Conservation (phyloP, 1,284 basidiomycete genomes). For the Ceratobasidium sp. region DNA sequence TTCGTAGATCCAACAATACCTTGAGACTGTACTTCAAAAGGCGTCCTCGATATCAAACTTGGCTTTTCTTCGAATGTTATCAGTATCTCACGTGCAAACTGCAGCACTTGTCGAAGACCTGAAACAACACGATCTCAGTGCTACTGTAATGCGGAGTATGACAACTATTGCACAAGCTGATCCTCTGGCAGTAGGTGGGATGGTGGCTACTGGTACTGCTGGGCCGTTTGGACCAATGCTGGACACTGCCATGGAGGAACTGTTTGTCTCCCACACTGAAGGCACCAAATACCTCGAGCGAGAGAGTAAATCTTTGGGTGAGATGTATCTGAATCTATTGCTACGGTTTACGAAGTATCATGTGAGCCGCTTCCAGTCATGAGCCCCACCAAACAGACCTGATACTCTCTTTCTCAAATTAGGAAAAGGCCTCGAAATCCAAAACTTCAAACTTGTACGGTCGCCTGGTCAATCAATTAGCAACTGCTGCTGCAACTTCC, state of each 20-base stretch:
- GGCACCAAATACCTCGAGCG: slow-evolving; percentile 91
- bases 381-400: too few species aligned
- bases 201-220: slow-evolving; percentile 32
- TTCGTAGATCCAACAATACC: slow-evolving; percentile 95
- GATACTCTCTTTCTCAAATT: slow-evolving; percentile 35
- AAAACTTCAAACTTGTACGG: slow-evolving; percentile 88
- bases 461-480: slow-evolving; percentile 90
- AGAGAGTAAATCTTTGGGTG: slow-evolving; percentile 86
- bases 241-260: slow-evolving; percentile 93
- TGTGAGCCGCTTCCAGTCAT: slow-evolving; percentile 58
- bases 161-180: slow-evolving; percentile 40
- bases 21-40: slow-evolving; percentile 83
- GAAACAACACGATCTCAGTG: slow-evolving; percentile 87
- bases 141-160: slow-evolving; percentile 64
- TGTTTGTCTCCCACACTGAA: slow-evolving; percentile 94
- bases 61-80: slow-evolving; percentile 89
- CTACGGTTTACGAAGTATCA: slow-evolving; percentile 87
- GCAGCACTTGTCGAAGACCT: slow-evolving; percentile 88
- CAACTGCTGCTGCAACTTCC: slow-evolving; percentile 74
- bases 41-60: slow-evolving; percentile 82
- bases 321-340: slow-evolving; percentile 82
- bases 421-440: slow-evolving; percentile 79
- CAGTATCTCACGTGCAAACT: slow-evolving; percentile 85
- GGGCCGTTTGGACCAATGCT: slow-evolving; percentile 78
- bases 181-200: slow-evolving; percentile 9